Evolutionary conservation across 2,329 filamentous ascomycete genomes (phyloP).

Genomic region (Colletotrichum spaethianum): DNA sequence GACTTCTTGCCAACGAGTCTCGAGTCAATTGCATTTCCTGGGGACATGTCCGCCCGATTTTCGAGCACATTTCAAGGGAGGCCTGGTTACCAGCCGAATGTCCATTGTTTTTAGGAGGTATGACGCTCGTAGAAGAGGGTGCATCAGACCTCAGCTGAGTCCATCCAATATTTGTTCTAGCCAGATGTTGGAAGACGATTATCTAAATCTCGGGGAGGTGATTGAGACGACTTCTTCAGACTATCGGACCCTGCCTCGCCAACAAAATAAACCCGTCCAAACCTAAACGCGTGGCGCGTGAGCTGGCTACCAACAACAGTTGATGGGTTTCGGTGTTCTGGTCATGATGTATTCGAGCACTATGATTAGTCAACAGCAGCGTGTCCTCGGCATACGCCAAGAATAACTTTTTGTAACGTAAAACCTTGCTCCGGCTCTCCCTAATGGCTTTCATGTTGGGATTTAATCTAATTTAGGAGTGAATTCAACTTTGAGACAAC

Average conservation of each 20-base stretch:
- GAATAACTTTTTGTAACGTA: not conserved
- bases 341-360: fast-evolving
- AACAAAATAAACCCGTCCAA: not conserved
- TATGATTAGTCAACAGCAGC: not conserved
- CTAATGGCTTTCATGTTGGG: not conserved
- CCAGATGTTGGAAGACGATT: no score
- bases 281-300: not conserved
- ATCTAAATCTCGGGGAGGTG: not conserved
- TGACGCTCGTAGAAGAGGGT: not conserved
- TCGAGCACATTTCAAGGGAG: no score
- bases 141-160: not conserved
- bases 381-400: not conserved
- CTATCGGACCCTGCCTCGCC: no score
- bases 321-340: not conserved
- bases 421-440: not conserved
- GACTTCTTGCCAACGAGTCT: not conserved
- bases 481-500: not conserved
- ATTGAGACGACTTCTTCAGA: not conserved
- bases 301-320: not conserved
- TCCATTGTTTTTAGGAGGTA: no score
- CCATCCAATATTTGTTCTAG: not conserved
- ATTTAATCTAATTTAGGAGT: not conserved
- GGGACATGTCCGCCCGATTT: not conserved
- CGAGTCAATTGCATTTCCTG: not conserved
- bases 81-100: not conserved